Base-by-base conservation (phyloP, 2,329 filamentous ascomycete genomes). In the Parastagonospora nodorum region DNA sequence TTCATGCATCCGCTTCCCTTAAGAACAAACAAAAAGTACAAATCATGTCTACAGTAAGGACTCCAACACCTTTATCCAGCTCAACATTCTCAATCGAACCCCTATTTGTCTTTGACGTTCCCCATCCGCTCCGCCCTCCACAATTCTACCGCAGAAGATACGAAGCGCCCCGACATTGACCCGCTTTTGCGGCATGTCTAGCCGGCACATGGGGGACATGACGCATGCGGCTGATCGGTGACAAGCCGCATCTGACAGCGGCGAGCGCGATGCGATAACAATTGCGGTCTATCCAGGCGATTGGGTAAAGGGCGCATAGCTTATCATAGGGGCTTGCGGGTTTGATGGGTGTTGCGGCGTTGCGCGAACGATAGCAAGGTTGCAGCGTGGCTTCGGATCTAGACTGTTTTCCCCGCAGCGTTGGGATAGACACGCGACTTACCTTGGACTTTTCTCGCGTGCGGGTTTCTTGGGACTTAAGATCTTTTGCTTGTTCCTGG, bases 161-260 rank as follows among this genome's bases (percentile, higher is more conserved):
- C 53, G 53, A 48, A 44, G 32, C 11, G 30, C 37, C 45, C 55
- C 52, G 52, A 51, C 24, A 41, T 47, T 51, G 39, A 31, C 44
- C 53, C 51, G 50, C 38, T 12, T 12, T 36, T 8, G 14, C 16
- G 53, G 49, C 36, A 51, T 50, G 32, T 39, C 32, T 31, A 49
- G 32, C 44, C 32, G 50, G 38, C 31, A 31, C 28, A 16, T 27
- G 10, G 30, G 10, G 30, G n/a, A 16, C 32, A 53, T 60, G 53
- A 60, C 57, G 57, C 51, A 50, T 38, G 38, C 32, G 50, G 48
- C 52, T 42, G 41, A 28, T 45, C 45, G 48, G 56, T 48, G 53
- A 54, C 50, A 52, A 43, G 33, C 46, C 44, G 40, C 45, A 51
- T 40, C 28, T 56, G 53, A 56, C 56, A 24, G 19, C 19, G 19